Base-by-base conservation (phyloP, 495 filamentous ascomycete species). In the Penicillium coffeae region DNA sequence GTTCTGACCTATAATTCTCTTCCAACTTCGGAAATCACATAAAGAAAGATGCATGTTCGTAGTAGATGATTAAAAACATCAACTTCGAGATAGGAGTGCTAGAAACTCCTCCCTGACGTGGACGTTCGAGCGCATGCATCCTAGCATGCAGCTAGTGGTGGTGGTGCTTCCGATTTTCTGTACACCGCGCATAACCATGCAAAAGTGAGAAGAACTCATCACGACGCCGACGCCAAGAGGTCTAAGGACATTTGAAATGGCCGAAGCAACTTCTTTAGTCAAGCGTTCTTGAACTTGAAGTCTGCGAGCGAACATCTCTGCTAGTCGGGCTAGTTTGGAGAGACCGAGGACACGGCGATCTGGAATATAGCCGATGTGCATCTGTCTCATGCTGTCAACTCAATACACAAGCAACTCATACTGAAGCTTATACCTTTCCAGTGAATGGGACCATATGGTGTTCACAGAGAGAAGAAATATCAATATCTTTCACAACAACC, bases 361-460 rank as follows among this genome's bases (percentile, higher is more conserved):
- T 10, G 91, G 94, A 45, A 98, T 96, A 62, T 97, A 98, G 21
- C 92, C 93, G 55, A 98, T 95, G 71, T 97, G 93, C 86, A 98
- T 95, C 86, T 90, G 41, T 33, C 55, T 50, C 16, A n/a, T 18
- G 21, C 35, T 9, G 51, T 50, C 27, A 62, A 40, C 8, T 42
- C 48, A 30, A 58, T 50, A 33, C n/a, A n/a, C 20, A 8, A 13
- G 15, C 13, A 16, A 42, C 9, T 36, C 25, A 45, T 18, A 20
- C 16, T 20, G 9, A 1, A 7, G 12, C 27, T 43, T 67, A 43
- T 71, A 89, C 88, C 81, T 93, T 95, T 46, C 93, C 92, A 3
- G 79, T 90, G 60, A 98, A 98, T 1, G 93, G 93, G 8, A 98
- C 89, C 65, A 98, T 81, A 64, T 98, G 93, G 65, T 98, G 93